These are phyloP conservation scores for Globisporangium yorkense DNA, from an alignment of 352 stramenopile species.

Conservation along the genomic window DNA sequence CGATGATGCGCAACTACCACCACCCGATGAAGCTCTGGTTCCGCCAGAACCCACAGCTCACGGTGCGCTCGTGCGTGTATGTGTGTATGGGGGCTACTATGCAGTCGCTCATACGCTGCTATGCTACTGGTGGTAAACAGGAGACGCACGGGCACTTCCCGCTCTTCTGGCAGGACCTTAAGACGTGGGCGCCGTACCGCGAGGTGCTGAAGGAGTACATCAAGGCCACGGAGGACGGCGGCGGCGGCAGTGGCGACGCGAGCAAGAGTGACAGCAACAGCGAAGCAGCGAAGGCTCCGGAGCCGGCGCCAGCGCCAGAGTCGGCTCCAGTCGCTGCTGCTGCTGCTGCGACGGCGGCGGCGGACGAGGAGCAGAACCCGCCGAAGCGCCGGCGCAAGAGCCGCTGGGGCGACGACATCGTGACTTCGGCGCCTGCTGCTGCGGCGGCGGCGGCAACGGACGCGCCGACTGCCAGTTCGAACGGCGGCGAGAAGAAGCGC, in stretches of 20 bases:
- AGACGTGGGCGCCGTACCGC: constrained; percentile 91
- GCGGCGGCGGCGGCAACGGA: not conserved
- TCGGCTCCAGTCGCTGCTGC: not conserved
- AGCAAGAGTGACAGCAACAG: not conserved
- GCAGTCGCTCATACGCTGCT: not conserved
- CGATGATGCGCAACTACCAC: constrained; percentile 87
- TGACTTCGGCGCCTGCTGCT: constrained; percentile 13
- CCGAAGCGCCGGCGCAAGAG: constrained; percentile 78
- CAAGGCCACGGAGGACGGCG: constrained; percentile 16
- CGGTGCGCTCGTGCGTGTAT: constrained; percentile 13
- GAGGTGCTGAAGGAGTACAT: constrained; percentile 90
- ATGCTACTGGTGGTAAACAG: constrained; percentile 10
- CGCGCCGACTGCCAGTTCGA: constrained; percentile 1
- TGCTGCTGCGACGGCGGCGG: not conserved
- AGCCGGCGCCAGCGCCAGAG: not conserved
- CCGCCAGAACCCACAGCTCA: constrained; percentile 43
- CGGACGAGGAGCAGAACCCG: constrained; percentile 29
- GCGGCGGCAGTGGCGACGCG: not conserved
- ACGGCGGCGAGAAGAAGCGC: constrained; percentile 39
- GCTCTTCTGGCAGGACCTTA: constrained; percentile 94
- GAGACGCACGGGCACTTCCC: constrained; percentile 89
- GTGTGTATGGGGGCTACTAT: not conserved
- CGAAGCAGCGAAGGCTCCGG: not conserved
- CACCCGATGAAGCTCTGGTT: constrained; percentile 89
- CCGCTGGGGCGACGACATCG: constrained; percentile 75